Evolutionary conservation across 192 early-diverging fungal genomes (phyloP).

Genomic region (Neocallimastix lanati): DNA sequence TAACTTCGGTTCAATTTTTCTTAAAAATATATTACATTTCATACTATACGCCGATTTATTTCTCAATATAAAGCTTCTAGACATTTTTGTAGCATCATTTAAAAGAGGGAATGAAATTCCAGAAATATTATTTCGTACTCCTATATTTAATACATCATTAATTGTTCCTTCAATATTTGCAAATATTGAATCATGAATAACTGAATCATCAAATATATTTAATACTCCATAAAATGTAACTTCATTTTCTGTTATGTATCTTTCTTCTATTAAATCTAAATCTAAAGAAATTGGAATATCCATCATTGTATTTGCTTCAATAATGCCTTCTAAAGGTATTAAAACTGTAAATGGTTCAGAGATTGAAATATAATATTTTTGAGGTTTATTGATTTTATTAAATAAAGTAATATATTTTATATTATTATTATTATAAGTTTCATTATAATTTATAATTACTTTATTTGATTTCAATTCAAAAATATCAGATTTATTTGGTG

Average conservation of each 20-base stretch:
- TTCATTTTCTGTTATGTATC: not conserved
- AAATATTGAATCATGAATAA: not conserved
- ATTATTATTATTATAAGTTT: not conserved
- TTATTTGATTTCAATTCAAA: not conserved
- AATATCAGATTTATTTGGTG: not conserved
- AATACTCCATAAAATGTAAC: not conserved
- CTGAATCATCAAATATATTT: not conserved
- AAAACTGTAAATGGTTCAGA: not conserved
- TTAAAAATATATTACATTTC: not conserved
- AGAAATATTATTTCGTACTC: not conserved
- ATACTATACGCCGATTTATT: not conserved
- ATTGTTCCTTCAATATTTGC: not conserved
- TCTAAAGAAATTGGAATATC: not conserved
- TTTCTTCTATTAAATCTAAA: not conserved
- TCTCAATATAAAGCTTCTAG: not conserved
- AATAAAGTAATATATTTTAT: not conserved
- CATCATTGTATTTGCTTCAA: not conserved
- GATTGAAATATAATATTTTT: not conserved
- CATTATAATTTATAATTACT: not conserved
- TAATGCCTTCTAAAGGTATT: not conserved
- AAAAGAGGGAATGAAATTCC: not conserved
- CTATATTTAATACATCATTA: not conserved
- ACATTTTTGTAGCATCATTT: not conserved
- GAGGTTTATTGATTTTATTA: not conserved
- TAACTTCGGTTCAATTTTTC: not conserved